Evolutionary conservation across 148 eudicot genomes (phyloP), one percentile per base, ranked within the genome.

Genomic region (Polygonum maritimum): DNA sequence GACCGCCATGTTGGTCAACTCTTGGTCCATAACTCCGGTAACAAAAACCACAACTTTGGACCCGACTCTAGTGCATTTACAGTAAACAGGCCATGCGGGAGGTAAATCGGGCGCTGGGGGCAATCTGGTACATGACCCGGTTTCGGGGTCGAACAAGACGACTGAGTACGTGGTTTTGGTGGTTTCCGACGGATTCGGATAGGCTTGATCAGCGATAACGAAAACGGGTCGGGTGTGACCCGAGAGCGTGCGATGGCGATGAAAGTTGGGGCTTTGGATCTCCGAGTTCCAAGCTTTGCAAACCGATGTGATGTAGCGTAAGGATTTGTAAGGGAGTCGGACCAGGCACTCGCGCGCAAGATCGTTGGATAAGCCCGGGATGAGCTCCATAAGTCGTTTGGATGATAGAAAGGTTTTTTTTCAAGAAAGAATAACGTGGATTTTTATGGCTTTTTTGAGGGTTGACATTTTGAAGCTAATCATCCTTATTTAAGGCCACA

Each of bases 341-440:
- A 89, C 78, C 7, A 90, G 80, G 63, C 97, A 94, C 36, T 89
- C 91, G 1, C 85, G 76, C 22, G 91, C 93, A 60, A 94, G 45
- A 51, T 89, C 89, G 57, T 87, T 63, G 0, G 86, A 2, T 49
- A 94, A 86, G 55, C 92, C 89, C 31, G 92, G 96, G 71, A 92
- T 78, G 48, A 86, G 81, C 54, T 87, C 90, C 97, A 49, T 49
- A n/a, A 10, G 3, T 10, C 0, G 3, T 4, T 1, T 3, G 41
- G 41, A 39, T 39, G 41, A 39, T 4, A 39, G n/a, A n/a, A n/a
- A n/a, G n/a, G n/a, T n/a, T n/a, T n/a, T n/a, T n/a, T n/a, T n/a
- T n/a, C n/a, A n/a, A n/a, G n/a, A n/a, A n/a, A n/a, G n/a, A n/a
- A n/a, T n/a, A n/a, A n/a, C n/a, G n/a, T n/a, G n/a, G n/a, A n/a